These are phyloP conservation scores for Chlamydomonas applanata DNA, from an alignment of 139 green algal genomes.

Conservation along the genomic window DNA sequence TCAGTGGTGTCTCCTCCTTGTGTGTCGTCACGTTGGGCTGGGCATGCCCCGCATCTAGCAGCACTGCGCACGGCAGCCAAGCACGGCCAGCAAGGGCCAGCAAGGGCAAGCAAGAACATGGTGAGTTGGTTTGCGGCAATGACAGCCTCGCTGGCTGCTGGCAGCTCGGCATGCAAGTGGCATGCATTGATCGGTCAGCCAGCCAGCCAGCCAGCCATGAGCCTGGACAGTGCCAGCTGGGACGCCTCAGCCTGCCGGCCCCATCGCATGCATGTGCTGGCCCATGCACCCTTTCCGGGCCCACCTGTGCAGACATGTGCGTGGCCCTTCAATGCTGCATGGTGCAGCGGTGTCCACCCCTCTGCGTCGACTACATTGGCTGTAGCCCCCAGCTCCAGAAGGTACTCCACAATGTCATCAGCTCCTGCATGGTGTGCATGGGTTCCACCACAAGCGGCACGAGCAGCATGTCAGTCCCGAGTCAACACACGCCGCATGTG, in stretches of 20 bases:
- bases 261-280: background rate
- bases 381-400: no score
- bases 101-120: no score
- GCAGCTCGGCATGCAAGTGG: no score
- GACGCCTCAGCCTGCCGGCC: background rate
- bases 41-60: no score
- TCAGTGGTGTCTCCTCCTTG: no score
- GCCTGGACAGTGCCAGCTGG: background rate
- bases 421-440: background rate
- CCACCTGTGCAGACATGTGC: background rate
- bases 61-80: no score
- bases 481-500: no score
- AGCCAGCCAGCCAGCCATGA: background rate
- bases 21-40: no score
- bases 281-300: background rate
- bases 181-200: no score
- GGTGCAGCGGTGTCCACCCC: slow-evolving; percentile 3
- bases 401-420: background rate
- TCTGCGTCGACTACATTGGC: background rate
- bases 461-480: background rate
- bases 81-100: no score
- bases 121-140: no score
- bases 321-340: slow-evolving; percentile 11
- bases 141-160: no score
- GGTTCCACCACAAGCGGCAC: background rate